These are phyloP conservation scores for Fusarium gaditjirri DNA, from an alignment of 2,329 filamentous ascomycete species.

Conservation along the genomic window DNA sequence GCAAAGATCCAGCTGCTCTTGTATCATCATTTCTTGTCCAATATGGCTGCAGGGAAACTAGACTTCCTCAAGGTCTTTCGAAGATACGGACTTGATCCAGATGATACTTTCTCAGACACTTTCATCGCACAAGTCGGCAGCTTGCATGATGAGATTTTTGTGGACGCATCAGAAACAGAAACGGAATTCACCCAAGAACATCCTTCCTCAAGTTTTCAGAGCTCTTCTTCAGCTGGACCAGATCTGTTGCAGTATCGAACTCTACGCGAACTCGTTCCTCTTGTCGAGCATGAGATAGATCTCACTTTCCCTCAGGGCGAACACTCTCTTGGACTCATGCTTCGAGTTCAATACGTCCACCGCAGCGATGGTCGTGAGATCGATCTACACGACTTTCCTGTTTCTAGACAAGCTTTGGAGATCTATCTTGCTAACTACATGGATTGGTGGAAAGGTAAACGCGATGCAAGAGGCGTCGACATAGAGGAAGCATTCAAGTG, in stretches of 20 bases:
- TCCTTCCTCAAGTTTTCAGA: slow-evolving; percentile 31
- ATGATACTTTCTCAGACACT: slow-evolving; percentile 76
- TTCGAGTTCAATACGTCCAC: slow-evolving; percentile 65
- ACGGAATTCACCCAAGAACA: slow-evolving; percentile 14
- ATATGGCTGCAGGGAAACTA: slow-evolving; percentile 76
- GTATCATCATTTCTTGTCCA: slow-evolving; percentile 85
- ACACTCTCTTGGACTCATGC: slow-evolving; percentile 60
- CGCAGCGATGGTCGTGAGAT: slow-evolving; percentile 63
- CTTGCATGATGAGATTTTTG: slow-evolving; percentile 73
- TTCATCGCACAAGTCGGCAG: slow-evolving; percentile 81
- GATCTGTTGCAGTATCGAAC: slow-evolving; percentile 60
- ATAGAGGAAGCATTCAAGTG: slow-evolving; percentile 93
- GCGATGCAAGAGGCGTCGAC: slow-evolving; percentile 77
- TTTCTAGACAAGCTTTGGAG: slow-evolving; percentile 71
- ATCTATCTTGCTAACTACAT: slow-evolving; percentile 76
- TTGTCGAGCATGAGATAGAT: slow-evolving; percentile 59
- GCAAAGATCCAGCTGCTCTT: slow-evolving; percentile 89
- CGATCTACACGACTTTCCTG: slow-evolving; percentile 70
- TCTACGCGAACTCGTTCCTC: slow-evolving; percentile 57
- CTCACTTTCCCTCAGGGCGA: slow-evolving; percentile 64
- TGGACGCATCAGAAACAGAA: slow-evolving; percentile 57
- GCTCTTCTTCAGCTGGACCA: slow-evolving; percentile 32
- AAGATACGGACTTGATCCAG: slow-evolving; percentile 75
- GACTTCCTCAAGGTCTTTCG: slow-evolving; percentile 75
- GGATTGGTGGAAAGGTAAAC: slow-evolving; percentile 87